Evolutionary conservation across 2,329 filamentous ascomycete genomes (phyloP), one percentile per base, ranked within the genome.

Genomic region (Verticillium nubilum): DNA sequence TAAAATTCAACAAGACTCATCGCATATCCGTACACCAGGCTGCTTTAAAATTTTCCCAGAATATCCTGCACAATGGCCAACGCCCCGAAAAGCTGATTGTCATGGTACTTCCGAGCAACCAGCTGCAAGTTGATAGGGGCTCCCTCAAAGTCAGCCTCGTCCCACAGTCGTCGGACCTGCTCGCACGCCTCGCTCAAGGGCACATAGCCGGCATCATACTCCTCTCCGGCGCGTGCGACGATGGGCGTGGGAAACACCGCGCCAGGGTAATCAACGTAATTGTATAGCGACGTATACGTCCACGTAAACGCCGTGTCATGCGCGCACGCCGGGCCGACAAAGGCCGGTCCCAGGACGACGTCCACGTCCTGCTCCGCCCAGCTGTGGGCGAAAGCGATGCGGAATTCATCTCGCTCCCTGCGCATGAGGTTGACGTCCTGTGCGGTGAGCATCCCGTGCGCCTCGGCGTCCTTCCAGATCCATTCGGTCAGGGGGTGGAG

Each of bases 401-500:
- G 68, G 58, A 74, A 74, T 1, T 65, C 54, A 54, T 76, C 72
- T 4, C 74, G 65, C 0, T 62, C 59, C 2, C 66, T 27, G 0
- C 71, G 70, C 53, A 68, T 64, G 13, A 63, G 52, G 25, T 69
- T 64, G 26, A 74, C 56, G 2, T 65, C 67, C 54, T 37, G 57
- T 1, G 67, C 68, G 0, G 61, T 60, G 5, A 65, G 63, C 54
- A 68, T 68, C 0, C 66, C 61, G 10, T 31, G 52, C 0, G 64
- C 58, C 19, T 70, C 67, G 12, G 67, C 70, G n/a, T 72, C 69
- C 28, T 65, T 64, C 58, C 69, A 65, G 47, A 70, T 70, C 74
- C 74, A 78, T 59, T 78, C 65, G 7, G 74, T 81, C 2, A 82
- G 68, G 0, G 74, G 68, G 12, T 75, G 73, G n/a, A 74, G 63